Percentiles rank a stretch among this genome's conserved stretches.
These are phyloP conservation scores for Decorospora gaudefroyi DNA, from an alignment of 2,329 filamentous ascomycete species.

Conservation along the genomic window DNA sequence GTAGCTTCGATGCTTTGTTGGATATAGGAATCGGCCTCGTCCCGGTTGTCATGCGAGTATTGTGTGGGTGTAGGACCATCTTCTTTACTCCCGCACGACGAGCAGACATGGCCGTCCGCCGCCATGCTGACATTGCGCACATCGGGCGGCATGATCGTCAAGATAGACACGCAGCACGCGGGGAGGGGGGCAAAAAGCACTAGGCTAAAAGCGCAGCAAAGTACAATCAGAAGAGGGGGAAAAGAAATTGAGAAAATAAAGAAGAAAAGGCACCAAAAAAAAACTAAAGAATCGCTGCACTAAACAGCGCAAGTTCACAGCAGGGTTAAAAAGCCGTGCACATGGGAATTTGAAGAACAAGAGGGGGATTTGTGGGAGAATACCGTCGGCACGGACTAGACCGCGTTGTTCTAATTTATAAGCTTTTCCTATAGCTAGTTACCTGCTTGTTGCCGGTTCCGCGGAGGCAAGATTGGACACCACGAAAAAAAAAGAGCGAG, in stretches of 20 bases:
- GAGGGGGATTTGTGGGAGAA: constrained; percentile 9
- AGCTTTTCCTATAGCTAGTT: too few species aligned
- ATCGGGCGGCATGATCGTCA: not conserved
- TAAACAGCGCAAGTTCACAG: constrained; percentile 6
- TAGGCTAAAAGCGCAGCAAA: too few species aligned
- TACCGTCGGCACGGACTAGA: constrained; percentile 15
- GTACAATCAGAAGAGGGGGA: too few species aligned
- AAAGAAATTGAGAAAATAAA: too few species aligned
- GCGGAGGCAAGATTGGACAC: too few species aligned
- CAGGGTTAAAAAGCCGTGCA: constrained; percentile 8
- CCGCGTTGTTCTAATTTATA: constrained; percentile 18
- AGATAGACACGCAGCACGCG: too few species aligned
- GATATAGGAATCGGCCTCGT: constrained; percentile 8
- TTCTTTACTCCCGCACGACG: not conserved
- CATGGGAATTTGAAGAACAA: constrained; percentile 13
- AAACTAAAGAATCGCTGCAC: not conserved
- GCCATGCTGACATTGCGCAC: not conserved
- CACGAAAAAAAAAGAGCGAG: too few species aligned
- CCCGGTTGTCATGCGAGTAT: constrained; percentile 4
- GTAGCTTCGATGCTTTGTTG: constrained; percentile 14
- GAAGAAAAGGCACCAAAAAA: not conserved
- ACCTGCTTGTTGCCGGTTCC: too few species aligned
- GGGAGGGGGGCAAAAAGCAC: too few species aligned
- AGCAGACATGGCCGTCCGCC: not conserved
- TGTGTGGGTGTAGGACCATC: constrained; percentile 16